Evolutionary conservation across 106 monocot species (phyloP).

Genomic region (Triglochin maritima): DNA sequence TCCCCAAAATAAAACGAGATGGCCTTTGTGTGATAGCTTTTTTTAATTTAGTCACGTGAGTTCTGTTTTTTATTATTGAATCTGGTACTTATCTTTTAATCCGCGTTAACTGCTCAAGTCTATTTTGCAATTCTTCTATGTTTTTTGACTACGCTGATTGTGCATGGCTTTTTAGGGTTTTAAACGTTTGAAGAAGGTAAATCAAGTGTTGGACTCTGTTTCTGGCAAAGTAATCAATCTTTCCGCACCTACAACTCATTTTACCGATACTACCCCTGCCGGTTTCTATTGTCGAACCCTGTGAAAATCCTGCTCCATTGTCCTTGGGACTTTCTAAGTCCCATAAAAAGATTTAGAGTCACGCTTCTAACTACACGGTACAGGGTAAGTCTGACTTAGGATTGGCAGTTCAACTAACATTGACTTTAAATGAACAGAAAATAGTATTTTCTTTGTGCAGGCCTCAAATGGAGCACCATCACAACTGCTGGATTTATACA

Average conservation of each 20-base stretch:
- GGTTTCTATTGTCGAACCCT: not conserved
- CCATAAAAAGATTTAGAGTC: not conserved
- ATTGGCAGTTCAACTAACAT: slow-evolving; percentile 4
- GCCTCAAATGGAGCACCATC: slow-evolving; percentile 10
- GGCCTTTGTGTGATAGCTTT: no score
- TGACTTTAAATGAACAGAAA: slow-evolving; percentile 1
- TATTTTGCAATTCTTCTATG: no score
- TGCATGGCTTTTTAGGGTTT: slow-evolving; percentile 5
- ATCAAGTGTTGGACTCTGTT: not conserved
- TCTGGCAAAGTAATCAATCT: not conserved
- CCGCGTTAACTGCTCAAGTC: no score
- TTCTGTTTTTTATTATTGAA: no score
- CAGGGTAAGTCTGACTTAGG: not conserved
- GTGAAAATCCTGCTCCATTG: not conserved
- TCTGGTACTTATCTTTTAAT: no score
- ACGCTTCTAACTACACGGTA: slow-evolving; percentile 7
- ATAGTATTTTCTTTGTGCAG: slow-evolving; percentile 7
- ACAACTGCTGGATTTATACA: no score
- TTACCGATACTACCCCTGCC: not conserved
- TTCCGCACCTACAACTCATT: not conserved
- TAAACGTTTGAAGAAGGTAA: slow-evolving; percentile 22
- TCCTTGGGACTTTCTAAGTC: not conserved
- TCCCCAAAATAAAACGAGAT: no score
- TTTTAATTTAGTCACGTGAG: no score
- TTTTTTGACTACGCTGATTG: no score